Conservation (phyloP, 108 stramenopile species). For the Nannochloropsis granulata region DNA sequence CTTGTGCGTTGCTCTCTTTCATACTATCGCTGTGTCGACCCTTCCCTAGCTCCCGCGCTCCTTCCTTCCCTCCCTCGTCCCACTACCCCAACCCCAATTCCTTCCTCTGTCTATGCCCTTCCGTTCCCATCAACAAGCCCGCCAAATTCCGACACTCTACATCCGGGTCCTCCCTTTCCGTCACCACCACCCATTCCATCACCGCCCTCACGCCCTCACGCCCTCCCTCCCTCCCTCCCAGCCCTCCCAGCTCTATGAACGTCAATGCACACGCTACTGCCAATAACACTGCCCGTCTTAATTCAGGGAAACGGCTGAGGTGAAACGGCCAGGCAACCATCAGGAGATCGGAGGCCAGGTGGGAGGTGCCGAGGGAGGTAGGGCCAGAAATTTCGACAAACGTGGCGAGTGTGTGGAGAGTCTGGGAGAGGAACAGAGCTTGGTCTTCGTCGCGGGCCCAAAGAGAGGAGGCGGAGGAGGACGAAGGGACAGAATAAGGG, state of each 20-base stretch:
- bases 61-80: not conserved
- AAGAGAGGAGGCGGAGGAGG: not conserved
- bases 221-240: not conserved
- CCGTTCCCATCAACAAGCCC: not conserved
- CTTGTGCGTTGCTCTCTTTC: no score
- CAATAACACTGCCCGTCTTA: not conserved
- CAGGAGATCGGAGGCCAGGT: not conserved
- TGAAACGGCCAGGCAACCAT: not conserved
- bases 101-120: not conserved
- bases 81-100: not conserved
- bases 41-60: not conserved
- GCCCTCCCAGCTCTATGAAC: not conserved
- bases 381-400: not conserved
- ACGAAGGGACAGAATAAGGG: not conserved
- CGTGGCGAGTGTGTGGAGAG: not conserved
- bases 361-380: not conserved
- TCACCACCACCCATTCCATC: not conserved
- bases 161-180: not conserved
- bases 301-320: not conserved
- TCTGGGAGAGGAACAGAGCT: not conserved
- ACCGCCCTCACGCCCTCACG: not conserved
- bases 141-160: not conserved
- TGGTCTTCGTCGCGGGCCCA: not conserved
- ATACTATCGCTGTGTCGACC: no score
- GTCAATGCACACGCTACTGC: not conserved